Percentiles rank a stretch among this genome's conserved stretches.
Conservation (phyloP, 2,329 filamentous ascomycete genomes). For the Claviceps cyperi region DNA sequence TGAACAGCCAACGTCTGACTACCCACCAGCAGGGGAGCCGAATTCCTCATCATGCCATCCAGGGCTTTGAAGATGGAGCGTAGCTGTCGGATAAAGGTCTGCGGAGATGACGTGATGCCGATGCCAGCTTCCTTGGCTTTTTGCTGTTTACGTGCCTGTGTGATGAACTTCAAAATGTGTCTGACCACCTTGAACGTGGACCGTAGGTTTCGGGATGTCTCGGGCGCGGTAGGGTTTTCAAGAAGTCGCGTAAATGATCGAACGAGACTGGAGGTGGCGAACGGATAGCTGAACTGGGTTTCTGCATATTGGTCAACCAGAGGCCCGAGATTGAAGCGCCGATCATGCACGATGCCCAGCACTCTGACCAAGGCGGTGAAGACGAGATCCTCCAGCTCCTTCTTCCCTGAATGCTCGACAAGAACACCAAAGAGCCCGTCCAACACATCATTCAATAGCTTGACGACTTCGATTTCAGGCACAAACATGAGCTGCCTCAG, state of each 20-base stretch:
- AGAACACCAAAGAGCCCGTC: conserved; percentile 84
- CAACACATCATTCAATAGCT: conserved; percentile 77
- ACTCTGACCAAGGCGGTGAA: conserved; percentile 85
- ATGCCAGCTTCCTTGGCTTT: conserved; percentile 78
- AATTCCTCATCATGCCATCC: conserved; percentile 78
- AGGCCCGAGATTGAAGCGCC: conserved; percentile 80
- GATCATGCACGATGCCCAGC: conserved; percentile 83
- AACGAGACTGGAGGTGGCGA: conserved; percentile 76
- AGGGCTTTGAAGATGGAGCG: conserved; percentile 80
- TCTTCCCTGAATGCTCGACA: conserved; percentile 78
- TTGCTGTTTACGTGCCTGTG: conserved; percentile 74
- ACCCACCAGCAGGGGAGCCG: conserved; percentile 72
- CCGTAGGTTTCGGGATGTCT: conserved; percentile 70
- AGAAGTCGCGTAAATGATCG: conserved; percentile 75
- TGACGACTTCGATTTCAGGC: conserved; percentile 94
- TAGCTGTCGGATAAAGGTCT: conserved; percentile 67
- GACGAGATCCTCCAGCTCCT: conserved; percentile 83
- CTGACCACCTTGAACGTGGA: conserved; percentile 90
- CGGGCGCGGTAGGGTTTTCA: conserved; percentile 66
- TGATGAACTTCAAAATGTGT: conserved; percentile 88
- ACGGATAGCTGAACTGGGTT: conserved; percentile 80
- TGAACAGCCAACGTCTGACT: conserved; percentile 92
- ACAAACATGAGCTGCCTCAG: conserved; percentile 82
- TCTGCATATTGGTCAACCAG: conserved; percentile 87
- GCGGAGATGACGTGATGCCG: conserved; percentile 61